Conservation (phyloP, 768 basidiomycete species). For the Hydnum rufescens region DNA sequence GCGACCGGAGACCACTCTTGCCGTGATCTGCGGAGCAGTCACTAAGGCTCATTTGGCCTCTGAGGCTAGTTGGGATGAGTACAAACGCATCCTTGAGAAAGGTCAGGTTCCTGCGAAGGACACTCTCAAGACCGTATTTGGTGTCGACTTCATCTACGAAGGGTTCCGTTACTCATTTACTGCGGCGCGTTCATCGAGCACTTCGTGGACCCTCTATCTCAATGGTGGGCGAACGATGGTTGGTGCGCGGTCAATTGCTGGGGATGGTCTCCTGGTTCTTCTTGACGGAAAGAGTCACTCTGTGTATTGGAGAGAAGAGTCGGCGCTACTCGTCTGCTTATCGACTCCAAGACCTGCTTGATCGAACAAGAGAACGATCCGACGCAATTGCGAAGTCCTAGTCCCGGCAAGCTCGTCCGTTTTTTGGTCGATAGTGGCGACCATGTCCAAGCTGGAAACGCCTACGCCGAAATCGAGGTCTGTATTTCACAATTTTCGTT, state of each 20-base stretch:
- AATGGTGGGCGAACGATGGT: constrained; percentile 89
- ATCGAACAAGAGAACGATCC: constrained; percentile 99
- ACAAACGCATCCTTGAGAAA: constrained; percentile 90
- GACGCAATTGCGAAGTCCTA: constrained; percentile 87
- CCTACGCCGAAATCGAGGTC: constrained; percentile 96
- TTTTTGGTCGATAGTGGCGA: constrained; percentile 95
- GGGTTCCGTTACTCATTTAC: constrained; percentile 91
- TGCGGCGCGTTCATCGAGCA: constrained; percentile 72
- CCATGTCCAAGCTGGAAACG: constrained; percentile 88
- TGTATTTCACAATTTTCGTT: constrained; percentile 10
- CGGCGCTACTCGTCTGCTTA: constrained; percentile 75
- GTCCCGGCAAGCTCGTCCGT: constrained; percentile 88
- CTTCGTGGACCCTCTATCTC: constrained; percentile 83
- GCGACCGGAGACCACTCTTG: constrained; percentile 78
- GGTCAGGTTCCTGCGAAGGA: constrained; percentile 94
- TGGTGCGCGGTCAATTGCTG: constrained; percentile 79
- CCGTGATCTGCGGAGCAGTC: constrained; percentile 90
- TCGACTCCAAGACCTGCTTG: constrained; percentile 93
- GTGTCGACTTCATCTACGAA: constrained; percentile 95
- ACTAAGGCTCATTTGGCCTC: constrained; percentile 85
- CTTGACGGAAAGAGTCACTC: constrained; percentile 93
- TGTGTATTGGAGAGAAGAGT: constrained; percentile 98
- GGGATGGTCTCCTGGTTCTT: constrained; percentile 81
- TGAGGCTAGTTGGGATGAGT: constrained; percentile 78
- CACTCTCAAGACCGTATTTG: constrained; percentile 88